Evolutionary conservation across 208 protist genomes (phyloP).

Genomic region (Endotrypanum monterogeii): DNA sequence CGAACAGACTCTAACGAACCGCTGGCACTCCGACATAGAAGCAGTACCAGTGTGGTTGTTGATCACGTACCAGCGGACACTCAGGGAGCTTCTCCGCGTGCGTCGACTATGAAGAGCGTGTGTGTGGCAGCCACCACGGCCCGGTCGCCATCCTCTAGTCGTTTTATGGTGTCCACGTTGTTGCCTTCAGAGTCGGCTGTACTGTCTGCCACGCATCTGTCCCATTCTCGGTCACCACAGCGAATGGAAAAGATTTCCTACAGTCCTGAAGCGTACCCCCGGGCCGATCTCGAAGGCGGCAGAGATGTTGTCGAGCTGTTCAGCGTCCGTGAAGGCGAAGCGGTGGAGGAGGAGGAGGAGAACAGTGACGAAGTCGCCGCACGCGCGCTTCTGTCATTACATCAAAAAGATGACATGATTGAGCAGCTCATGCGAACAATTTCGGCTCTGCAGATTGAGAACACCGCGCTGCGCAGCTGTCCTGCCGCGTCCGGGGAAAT

Average conservation of each 20-base stretch:
- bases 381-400: slow-evolving; percentile 31
- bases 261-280: neutral
- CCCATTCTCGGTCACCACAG: neutral
- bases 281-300: neutral
- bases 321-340: neutral
- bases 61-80: neutral
- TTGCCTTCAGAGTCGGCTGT: neutral
- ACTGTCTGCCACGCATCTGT: neutral
- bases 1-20: neutral
- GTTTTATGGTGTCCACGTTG: slow-evolving; percentile 1
- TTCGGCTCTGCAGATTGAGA: slow-evolving; percentile 5
- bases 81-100: neutral
- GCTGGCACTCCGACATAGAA: neutral
- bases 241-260: neutral
- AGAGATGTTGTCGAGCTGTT: neutral
- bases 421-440: slow-evolving; percentile 17
- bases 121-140: neutral
- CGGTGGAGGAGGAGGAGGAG: slow-evolving; percentile 12
- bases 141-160: slow-evolving; percentile 7
- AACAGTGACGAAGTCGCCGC: slow-evolving; percentile 26
- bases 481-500: slow-evolving; percentile 10
- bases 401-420: slow-evolving; percentile 32
- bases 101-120: neutral
- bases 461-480: neutral
- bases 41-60: neutral